Evolutionary conservation across 2,329 filamentous ascomycete species (phyloP).

Genomic region (Colletotrichum gigasporum): DNA sequence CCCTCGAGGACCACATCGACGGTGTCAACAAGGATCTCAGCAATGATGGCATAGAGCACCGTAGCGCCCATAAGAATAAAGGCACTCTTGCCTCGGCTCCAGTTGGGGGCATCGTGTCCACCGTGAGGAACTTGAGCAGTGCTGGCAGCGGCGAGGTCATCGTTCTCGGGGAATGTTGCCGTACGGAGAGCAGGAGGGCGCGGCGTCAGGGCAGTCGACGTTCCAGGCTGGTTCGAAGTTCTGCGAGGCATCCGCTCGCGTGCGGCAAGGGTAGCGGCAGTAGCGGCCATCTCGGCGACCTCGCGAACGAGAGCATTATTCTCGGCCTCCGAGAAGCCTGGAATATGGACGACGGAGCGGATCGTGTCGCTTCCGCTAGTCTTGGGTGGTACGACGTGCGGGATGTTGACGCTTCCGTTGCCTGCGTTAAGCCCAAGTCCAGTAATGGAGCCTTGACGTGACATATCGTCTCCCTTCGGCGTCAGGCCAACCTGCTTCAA

Average conservation of each 20-base stretch:
- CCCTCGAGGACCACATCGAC: conserved; percentile 95
- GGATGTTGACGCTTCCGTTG: conserved; percentile 61
- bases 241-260: conserved; percentile 67
- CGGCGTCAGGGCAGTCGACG: conserved; percentile 47
- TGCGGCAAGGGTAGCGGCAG: conserved; percentile 86
- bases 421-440: conserved; percentile 29
- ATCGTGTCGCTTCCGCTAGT: conserved; percentile 52
- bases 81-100: conserved; percentile 91
- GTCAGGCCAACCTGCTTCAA: conserved; percentile 82
- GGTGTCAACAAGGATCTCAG: conserved; percentile 95
- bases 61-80: conserved; percentile 91
- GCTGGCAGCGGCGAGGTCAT: conserved; percentile 49
- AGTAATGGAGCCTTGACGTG: conserved; percentile 48
- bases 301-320: conserved; percentile 84
- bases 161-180: conserved; percentile 53
- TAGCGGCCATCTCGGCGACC: conserved; percentile 93
- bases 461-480: conserved; percentile 58
- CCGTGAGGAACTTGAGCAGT: conserved; percentile 59
- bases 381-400: conserved; percentile 83
- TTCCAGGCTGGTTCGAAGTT: conserved; percentile 42
- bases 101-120: conserved; percentile 98
- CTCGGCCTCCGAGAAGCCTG: conserved; percentile 82
- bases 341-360: conserved; percentile 61
- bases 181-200: conserved; percentile 51
- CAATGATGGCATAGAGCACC: conserved; percentile 93